Base-by-base conservation (phyloP, 2,329 filamentous ascomycete species). In the Hypoxylon sp. region DNA sequence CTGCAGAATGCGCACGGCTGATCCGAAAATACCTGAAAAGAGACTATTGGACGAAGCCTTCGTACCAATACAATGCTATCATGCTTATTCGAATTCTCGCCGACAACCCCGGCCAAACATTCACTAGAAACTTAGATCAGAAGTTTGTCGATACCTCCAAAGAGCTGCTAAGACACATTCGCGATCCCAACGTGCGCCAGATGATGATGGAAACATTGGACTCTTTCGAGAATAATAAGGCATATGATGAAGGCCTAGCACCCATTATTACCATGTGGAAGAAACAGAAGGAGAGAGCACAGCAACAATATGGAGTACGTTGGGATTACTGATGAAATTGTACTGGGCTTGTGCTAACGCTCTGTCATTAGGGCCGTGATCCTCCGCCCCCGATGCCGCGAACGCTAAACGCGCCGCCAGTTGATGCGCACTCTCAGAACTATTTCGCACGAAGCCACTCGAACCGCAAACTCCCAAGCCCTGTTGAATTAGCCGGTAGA, bases 81-180 rank as follows among this genome's bases (percentile, higher is more conserved):
- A 97, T 97, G 94, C 82, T 99, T 47, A 79, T 95, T 62, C 88
- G 93, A 55, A 99, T 99, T 66, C 77, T 99, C 60, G 81, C 86
- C 62, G 92, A 97, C 71, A 97, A 99, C 69, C 94, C 94, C 0
- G 93, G 93, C 20, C 80, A 82, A 43, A 91, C 86, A 1, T 99
- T 99, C 67, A 96, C 93, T n/a, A 83, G 89, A 61, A 92, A 96
- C 69, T 72, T 97, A 30, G 92, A 97, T 71, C 80, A 86, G 66
- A 90, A 90, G 65, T 97, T 97, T 67, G 83, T 89, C 43, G 80
- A 87, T 30, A 85, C 85, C 0, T 74, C 89, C 11, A 93, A 92
- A 73, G 82, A 89, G 30, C 72, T 96, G 51, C 76, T 97, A 55
- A 83, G 87, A 57, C 77, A 82, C 41, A 83, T 84, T 9, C 81